phyloP scores from a whole-genome alignment of 2,329 filamentous ascomycete genomes.

The Alternaria alternata region DNA sequence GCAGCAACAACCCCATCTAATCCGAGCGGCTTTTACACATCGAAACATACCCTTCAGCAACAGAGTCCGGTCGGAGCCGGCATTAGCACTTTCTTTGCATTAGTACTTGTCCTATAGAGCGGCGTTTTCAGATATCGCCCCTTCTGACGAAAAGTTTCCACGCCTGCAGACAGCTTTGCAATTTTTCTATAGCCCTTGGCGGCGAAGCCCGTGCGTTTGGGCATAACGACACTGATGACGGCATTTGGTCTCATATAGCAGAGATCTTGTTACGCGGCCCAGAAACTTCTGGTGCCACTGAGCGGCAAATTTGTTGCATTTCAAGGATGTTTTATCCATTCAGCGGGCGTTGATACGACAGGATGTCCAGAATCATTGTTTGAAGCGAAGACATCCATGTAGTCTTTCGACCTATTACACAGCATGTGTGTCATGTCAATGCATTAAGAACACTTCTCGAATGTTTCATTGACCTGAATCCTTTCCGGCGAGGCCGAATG shows the following conservation, averaged over 20 bases:
- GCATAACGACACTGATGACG: conserved; percentile 27
- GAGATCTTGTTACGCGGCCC: conserved; percentile 3
- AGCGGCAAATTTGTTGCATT: conserved; percentile 23
- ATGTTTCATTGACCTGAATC: background rate
- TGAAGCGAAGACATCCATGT: conserved; percentile 8
- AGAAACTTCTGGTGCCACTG: background rate
- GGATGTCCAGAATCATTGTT: conserved; percentile 13
- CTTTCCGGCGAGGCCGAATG: background rate
- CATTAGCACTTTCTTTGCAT: conserved; percentile 6
- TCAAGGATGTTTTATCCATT: conserved; percentile 21
- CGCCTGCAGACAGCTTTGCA: conserved; percentile 17
- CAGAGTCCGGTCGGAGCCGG: conserved; percentile 1
- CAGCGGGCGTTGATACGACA: conserved; percentile 17
- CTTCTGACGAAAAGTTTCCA: conserved; percentile 22
- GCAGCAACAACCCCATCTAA: conserved; percentile 1
- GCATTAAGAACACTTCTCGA: background rate
- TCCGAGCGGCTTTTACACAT: conserved; percentile 6
- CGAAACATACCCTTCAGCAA: conserved; percentile 5
- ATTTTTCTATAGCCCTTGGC: conserved; percentile 5
- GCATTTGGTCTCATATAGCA: conserved; percentile 14
- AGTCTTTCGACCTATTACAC: conserved; percentile 13
- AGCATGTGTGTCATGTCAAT: conserved; percentile 9
- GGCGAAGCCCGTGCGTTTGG: conserved; percentile 11
- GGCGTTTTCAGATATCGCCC: conserved; percentile 7
- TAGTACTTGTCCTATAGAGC: conserved; percentile 3